Conservation (phyloP, 78 protist species). For the Corallochytrium limacisporum region DNA sequence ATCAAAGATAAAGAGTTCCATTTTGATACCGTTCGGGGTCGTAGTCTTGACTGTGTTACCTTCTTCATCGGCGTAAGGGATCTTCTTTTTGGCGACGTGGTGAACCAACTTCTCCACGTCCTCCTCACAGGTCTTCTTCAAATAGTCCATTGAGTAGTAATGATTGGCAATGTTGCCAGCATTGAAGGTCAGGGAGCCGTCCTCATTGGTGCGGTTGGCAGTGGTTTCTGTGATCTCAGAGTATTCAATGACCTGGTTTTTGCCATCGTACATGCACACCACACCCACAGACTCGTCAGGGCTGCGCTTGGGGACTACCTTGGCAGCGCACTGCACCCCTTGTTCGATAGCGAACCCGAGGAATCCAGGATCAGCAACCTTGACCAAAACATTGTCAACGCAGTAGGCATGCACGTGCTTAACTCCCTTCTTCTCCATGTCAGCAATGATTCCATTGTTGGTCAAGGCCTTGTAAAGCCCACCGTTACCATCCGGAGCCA, state of each 20-base stretch:
- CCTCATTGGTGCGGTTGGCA: conserved; percentile 12
- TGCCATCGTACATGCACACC: conserved; percentile 43
- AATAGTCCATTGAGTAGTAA: conserved; percentile 42
- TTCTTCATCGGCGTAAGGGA: conserved; percentile 35
- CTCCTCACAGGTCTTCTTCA: not conserved
- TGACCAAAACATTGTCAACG: conserved; percentile 80
- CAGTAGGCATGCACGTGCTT: conserved; percentile 56
- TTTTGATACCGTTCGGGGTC: conserved; percentile 37
- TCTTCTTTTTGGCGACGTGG: conserved; percentile 78
- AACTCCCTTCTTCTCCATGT: conserved; percentile 58
- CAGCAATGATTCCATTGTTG: conserved; percentile 37
- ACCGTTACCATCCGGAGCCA: conserved; percentile 91
- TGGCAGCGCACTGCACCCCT: conserved; percentile 54
- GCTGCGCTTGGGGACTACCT: conserved; percentile 57
- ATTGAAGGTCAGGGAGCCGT: conserved; percentile 48
- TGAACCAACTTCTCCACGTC: conserved; percentile 8
- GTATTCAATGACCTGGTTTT: conserved; percentile 73
- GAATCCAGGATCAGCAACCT: conserved; percentile 79
- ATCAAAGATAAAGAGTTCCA: conserved; percentile 86
- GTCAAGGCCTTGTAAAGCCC: conserved; percentile 65
- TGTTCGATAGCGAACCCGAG: conserved; percentile 50
- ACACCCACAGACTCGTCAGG: conserved; percentile 77
- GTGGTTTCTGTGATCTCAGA: conserved; percentile 59
- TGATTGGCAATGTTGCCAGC: conserved; percentile 77
- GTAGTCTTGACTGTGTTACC: conserved; percentile 1